Evolutionary conservation across 345 rosid genomes (phyloP).

Genomic region (Excoecaria agallocha): DNA sequence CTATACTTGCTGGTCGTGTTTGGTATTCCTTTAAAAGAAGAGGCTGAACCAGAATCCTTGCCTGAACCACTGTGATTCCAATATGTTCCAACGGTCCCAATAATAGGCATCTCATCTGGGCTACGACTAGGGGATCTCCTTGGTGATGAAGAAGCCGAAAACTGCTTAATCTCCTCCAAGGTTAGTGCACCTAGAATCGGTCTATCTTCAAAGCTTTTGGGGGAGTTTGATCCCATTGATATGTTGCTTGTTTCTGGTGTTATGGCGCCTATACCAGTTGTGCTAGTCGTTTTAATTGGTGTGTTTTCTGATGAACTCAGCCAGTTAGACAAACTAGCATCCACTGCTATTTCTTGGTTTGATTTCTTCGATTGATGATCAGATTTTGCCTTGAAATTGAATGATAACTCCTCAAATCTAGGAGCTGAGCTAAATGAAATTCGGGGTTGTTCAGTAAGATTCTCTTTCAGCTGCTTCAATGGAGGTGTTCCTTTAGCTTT

Average conservation of each 20-base stretch:
- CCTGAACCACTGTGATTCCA: constrained; percentile 49
- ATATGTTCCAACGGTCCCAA: constrained; percentile 82
- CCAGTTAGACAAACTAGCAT: constrained; percentile 97
- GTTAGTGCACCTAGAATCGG: constrained; percentile 90
- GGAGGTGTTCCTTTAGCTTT: constrained; percentile 50
- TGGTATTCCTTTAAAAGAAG: constrained; percentile 83
- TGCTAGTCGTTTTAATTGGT: constrained; percentile 39
- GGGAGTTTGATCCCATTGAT: constrained; percentile 46
- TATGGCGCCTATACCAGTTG: constrained; percentile 20
- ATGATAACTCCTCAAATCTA: constrained; percentile 31
- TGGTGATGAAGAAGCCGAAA: constrained; percentile 62
- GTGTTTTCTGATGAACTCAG: constrained; percentile 58
- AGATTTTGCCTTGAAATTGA: constrained; percentile 42
- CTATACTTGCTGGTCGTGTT: constrained; percentile 87
- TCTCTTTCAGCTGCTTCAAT: constrained; percentile 66
- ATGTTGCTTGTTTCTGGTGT: constrained; percentile 44
- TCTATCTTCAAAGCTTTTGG: constrained; percentile 60
- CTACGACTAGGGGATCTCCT: constrained; percentile 81
- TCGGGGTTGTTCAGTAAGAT: constrained; percentile 30
- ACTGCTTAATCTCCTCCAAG: constrained; percentile 74
- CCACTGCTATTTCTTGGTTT: constrained; percentile 51
- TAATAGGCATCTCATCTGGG: constrained; percentile 77
- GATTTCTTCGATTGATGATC: constrained; percentile 41
- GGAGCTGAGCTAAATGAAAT: constrained; percentile 27
- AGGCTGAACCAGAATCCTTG: constrained; percentile 40